These are phyloP conservation scores for Auricularia cornea DNA, from an alignment of 768 basidiomycete genomes.

Conservation along the genomic window DNA sequence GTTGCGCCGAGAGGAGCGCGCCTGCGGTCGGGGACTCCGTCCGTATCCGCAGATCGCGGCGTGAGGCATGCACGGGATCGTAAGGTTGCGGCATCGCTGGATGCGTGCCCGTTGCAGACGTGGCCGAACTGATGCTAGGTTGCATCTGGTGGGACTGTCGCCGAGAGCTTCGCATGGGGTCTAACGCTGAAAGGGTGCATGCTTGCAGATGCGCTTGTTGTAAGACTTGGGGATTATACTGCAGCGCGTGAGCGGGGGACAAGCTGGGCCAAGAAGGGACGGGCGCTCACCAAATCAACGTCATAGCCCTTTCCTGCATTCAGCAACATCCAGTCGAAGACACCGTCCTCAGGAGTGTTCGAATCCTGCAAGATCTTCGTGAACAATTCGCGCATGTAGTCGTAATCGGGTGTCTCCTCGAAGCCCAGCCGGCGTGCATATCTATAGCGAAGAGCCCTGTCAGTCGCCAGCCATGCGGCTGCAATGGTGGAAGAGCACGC, in stretches of 20 bases:
- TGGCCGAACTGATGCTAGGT: neutral
- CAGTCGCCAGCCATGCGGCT: constrained; percentile 6
- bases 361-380: neutral
- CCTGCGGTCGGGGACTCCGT: neutral
- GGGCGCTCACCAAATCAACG: neutral
- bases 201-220: neutral
- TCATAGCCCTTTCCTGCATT: constrained; percentile 80
- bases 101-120: neutral
- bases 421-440: constrained; percentile 15
- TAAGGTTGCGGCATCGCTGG: neutral
- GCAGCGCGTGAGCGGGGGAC: neutral
- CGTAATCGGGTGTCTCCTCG: constrained; percentile 17
- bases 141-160: neutral
- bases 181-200: neutral
- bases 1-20: neutral
- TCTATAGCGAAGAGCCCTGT: constrained; percentile 9
- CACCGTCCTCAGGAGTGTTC: neutral
- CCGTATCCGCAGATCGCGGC: neutral
- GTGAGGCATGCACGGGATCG: neutral
- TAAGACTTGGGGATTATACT: neutral
- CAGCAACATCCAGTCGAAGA: constrained; percentile 52
- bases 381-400: constrained; percentile 10
- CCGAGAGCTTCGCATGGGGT: neutral
- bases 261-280: neutral
- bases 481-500: neutral